Evolutionary conservation across 495 filamentous ascomycete species (phyloP), one percentile per base, ranked within the genome.

Genomic region (Xylaria nigripes): DNA sequence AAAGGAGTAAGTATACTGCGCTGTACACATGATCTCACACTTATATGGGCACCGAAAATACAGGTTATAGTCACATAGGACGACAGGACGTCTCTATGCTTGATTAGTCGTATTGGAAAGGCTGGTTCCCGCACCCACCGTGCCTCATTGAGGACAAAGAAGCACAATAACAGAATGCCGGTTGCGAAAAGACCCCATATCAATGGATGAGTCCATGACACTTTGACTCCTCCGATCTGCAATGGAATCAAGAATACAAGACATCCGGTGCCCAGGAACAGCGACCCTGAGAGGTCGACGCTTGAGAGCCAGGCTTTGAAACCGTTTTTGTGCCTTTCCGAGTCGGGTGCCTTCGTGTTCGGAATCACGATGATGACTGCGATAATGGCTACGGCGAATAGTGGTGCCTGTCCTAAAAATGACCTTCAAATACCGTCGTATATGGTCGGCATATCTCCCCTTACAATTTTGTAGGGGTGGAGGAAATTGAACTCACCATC

Each of bases 371-470:
- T 61, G 34, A 72, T 70, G 21, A 72, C 63, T 13, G 79, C 62
- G 4, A 83, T 59, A 21, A 85, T 80, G 22, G 81, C 81, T 7
- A 81, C 19, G 4, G 62, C 63, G 7, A 83, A 68, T 8, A 82
- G 64, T 0, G 83, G 83, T 3, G 69, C 71, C 61, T 86, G 84
- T 1, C 77, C 69, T 5, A 81, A 64, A 51, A 86, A 88, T 0
- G 83, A 76, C 81, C 81, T 83, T 47, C 7, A 45, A 29, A 15
- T 27, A 24, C n/a, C 27, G 27, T 30, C 27, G 24, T 21, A 45
- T 36, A 15, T 3, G 5, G 1, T 42, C 22, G 34, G 6, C 4
- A 6, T 45, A 34, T 57, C 51, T 47, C 21, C 19, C 12, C 8
- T n/a, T 12, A 2, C 9, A 29, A 1, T 30, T 16, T 0, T 12